These are phyloP conservation scores for Candida odintsovae DNA, from an alignment of 805 yeast species.

Conservation along the genomic window DNA sequence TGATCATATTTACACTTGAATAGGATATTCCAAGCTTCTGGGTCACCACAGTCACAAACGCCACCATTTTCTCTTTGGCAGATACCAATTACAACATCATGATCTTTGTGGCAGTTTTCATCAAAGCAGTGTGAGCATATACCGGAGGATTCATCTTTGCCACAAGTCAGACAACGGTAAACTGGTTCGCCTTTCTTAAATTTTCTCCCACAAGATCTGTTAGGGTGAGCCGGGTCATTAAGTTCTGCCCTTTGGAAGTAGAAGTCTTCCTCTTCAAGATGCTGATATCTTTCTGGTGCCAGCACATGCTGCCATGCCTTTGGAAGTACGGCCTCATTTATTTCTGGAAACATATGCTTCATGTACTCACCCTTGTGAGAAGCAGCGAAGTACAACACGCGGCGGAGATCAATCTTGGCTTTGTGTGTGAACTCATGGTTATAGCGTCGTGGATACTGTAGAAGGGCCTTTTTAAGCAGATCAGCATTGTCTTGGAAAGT, in stretches of 20 bases:
- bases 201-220: conserved; percentile 68
- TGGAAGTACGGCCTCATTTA: conserved; percentile 15
- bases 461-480: conserved; percentile 28
- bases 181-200: conserved; percentile 68
- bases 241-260: conserved; percentile 13
- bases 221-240: conserved; percentile 40
- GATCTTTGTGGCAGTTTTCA: conserved; percentile 64
- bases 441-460: conserved; percentile 31
- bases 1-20: conserved; percentile 43
- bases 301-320: conserved; percentile 19
- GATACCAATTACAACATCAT: conserved; percentile 59
- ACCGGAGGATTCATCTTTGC: conserved; percentile 79
- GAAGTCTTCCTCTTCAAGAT: conserved; percentile 15
- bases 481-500: conserved; percentile 18
- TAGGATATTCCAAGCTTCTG: conserved; percentile 67
- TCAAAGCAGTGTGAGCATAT: conserved; percentile 74
- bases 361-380: conserved; percentile 37
- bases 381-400: conserved; percentile 38
- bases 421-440: conserved; percentile 27
- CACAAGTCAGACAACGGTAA: conserved; percentile 70
- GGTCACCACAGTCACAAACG: conserved; percentile 72
- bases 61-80: conserved; percentile 63
- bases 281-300: conserved; percentile 20
- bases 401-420: conserved; percentile 30
- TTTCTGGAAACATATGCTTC: conserved; percentile 32